Evolutionary conservation across 78 protist species (phyloP).

Genomic region (slime mould (Dictyostelium discoideum)): dicty_2.7 NC_007089.4:6140001-6140500

Average conservation of each 20-base stretch:
- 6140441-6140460: slow-evolving; percentile 68
- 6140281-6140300: slow-evolving; percentile 18
- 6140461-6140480: slow-evolving; percentile 18
- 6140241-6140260: background rate
- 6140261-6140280: background rate
- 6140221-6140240: background rate
- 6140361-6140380: background rate
- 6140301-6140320: slow-evolving; percentile 22
- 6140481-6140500: slow-evolving; percentile 2
- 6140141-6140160: background rate
- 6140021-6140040: slow-evolving; percentile 40
- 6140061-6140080: slow-evolving; percentile 18
- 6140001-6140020: slow-evolving; percentile 10
- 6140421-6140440: slow-evolving; percentile 46
- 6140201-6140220: background rate
- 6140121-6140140: background rate
- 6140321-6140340: slow-evolving; percentile 47
- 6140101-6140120: background rate
- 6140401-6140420: slow-evolving; percentile 49
- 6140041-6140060: slow-evolving; percentile 66
- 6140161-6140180: slow-evolving; percentile 12
- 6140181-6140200: background rate
- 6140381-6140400: background rate
- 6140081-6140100: slow-evolving; percentile 34
- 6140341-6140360: slow-evolving; percentile 64